Evolutionary conservation across 2,329 filamentous ascomycete species (phyloP).

Genomic region (Myriosclerotinia scirpicola): DNA sequence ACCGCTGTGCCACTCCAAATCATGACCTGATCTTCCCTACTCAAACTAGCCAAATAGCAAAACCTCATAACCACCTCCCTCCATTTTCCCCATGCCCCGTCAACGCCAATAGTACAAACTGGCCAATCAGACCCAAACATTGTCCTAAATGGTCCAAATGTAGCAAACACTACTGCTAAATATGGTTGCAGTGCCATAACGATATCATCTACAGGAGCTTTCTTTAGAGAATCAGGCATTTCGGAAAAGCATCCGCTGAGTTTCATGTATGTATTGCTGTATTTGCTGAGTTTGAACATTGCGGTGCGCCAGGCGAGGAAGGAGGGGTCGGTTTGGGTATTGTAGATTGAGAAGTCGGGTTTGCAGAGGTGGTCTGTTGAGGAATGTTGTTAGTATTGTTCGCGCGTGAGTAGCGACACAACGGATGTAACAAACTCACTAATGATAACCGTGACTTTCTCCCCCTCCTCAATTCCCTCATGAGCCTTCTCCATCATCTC

Average conservation of each 20-base stretch:
- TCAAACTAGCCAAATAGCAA: conserved; percentile 62
- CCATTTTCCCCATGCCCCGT: conserved; percentile 73
- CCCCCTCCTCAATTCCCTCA: conserved; percentile 56
- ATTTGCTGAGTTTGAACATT: conserved; percentile 66
- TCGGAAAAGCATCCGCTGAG: conserved; percentile 85
- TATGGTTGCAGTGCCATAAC: conserved; percentile 67
- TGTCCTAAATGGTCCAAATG: conserved; percentile 69
- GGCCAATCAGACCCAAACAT: conserved; percentile 97
- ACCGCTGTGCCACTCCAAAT: conserved; percentile 74
- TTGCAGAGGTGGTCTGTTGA: conserved; percentile 82
- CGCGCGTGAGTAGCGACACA: not conserved
- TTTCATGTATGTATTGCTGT: conserved; percentile 77
- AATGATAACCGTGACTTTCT: conserved; percentile 49
- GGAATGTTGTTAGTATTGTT: conserved; percentile 11
- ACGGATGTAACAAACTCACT: conserved; percentile 32
- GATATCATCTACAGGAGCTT: conserved; percentile 53
- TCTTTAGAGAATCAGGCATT: conserved; percentile 58
- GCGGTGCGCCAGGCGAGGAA: conserved; percentile 69
- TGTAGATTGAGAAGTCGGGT: conserved; percentile 69
- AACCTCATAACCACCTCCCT: conserved; percentile 65
- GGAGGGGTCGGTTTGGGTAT: conserved; percentile 43
- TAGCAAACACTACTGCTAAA: conserved; percentile 68
- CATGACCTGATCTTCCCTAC: conserved; percentile 59
- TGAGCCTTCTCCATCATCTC: conserved; percentile 69
- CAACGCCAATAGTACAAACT: conserved; percentile 70